Percentiles rank a stretch among this genome's conserved stretches.
phyloP scores from a whole-genome alignment of 768 basidiomycete genomes.

The Kwoniella mangroviensis region DNA sequence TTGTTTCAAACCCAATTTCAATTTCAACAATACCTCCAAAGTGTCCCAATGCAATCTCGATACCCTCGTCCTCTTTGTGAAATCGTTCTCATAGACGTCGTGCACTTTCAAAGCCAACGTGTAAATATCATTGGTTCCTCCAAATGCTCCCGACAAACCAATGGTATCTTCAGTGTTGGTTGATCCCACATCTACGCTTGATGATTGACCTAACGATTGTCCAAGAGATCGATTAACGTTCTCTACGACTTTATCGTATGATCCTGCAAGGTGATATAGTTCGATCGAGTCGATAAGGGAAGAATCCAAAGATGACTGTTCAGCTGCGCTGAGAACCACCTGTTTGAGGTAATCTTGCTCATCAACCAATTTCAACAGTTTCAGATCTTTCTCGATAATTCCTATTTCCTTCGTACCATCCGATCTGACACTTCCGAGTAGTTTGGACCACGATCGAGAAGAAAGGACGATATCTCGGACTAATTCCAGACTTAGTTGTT shows the following conservation, averaged over 20 bases:
- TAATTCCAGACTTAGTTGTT: conserved; percentile 64
- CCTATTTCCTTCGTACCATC: conserved; percentile 95
- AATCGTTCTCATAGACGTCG: conserved; percentile 68
- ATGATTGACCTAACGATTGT: conserved; percentile 71
- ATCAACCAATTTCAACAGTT: conserved; percentile 72
- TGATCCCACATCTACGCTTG: too few relatives aligned
- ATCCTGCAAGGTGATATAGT: conserved; percentile 90
- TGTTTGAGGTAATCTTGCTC: conserved; percentile 73
- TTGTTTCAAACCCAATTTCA: conserved; percentile 78
- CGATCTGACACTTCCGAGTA: conserved; percentile 87
- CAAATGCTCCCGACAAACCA: conserved; percentile 58
- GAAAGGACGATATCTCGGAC: conserved; percentile 60
- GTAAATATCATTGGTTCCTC: conserved; percentile 65
- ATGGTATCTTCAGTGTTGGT: conserved; percentile 33
- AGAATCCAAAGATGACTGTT: conserved; percentile 79
- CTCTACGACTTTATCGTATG: conserved; percentile 82
- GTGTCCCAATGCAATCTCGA: conserved; percentile 69
- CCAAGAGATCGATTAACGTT: conserved; percentile 87
- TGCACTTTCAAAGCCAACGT: conserved; percentile 73
- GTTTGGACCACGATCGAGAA: conserved; percentile 74
- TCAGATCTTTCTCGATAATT: conserved; percentile 79
- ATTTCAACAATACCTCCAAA: conserved; percentile 67
- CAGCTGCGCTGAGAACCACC: conserved; percentile 82
- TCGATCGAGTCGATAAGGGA: conserved; percentile 88
- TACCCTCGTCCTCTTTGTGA: conserved; percentile 73